A percentile compares a stretch with the other conserved stretches of the same genome.
Conservation (phyloP, 2,329 filamentous ascomycete genomes). For the Uncinocarpus reesii region DNA sequence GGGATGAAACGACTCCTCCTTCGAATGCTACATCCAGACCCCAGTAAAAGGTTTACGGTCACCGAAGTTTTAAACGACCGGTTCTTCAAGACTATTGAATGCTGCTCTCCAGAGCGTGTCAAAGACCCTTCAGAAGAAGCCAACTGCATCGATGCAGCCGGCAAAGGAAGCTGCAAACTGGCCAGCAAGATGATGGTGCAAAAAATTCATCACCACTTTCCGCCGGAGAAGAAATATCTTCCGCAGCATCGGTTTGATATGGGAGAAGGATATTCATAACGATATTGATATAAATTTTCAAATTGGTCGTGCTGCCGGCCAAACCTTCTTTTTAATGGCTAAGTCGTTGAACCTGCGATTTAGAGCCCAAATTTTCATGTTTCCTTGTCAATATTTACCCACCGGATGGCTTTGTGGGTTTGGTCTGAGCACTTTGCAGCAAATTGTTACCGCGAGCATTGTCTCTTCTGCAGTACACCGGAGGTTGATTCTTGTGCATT, state of each 20-base stretch:
- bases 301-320: not conserved
- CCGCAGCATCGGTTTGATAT: conserved; percentile 24
- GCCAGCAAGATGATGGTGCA: conserved; percentile 23
- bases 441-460: too few species aligned
- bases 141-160: conserved; percentile 42
- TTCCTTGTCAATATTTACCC: conserved; percentile 7
- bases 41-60: conserved; percentile 59
- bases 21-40: conserved; percentile 74
- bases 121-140: conserved; percentile 49
- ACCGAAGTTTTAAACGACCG: conserved; percentile 57
- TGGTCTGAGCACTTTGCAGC: not conserved
- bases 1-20: conserved; percentile 61
- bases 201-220: conserved; percentile 28
- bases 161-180: conserved; percentile 20
- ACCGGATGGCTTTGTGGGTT: not conserved
- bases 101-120: conserved; percentile 59
- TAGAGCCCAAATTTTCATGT: not conserved
- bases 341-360: not conserved
- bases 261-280: conserved; percentile 20
- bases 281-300: not conserved
- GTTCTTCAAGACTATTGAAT: conserved; percentile 67
- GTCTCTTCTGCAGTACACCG: not conserved
- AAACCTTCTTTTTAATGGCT: not conserved
- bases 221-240: conserved; percentile 23
- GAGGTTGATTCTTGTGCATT: not conserved